Conservation (phyloP, 805 yeast genomes). For the Naumovozyma baii region DNA sequence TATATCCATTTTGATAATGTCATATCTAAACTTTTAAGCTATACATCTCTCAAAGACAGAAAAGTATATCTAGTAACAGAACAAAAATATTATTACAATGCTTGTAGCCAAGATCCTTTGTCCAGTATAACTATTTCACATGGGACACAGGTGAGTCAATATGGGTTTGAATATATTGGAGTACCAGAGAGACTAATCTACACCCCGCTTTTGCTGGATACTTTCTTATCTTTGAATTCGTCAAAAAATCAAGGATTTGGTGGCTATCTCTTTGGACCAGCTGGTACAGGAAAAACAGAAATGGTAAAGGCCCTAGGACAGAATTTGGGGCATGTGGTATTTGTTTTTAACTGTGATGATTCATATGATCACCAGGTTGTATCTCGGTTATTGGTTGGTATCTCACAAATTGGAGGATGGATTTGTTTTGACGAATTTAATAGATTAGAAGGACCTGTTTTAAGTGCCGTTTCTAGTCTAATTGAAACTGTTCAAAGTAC, state of each 20-base stretch:
- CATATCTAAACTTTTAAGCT: constrained; percentile 12
- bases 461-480: constrained; percentile 80
- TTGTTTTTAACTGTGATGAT: constrained; percentile 89
- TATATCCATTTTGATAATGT: constrained; percentile 48
- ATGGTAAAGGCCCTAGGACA: constrained; percentile 76
- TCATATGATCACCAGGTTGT: constrained; percentile 73
- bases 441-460: constrained; percentile 55
- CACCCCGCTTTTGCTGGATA: constrained; percentile 60
- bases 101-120: constrained; percentile 20
- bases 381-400: constrained; percentile 66
- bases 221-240: constrained; percentile 61
- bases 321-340: constrained; percentile 66
- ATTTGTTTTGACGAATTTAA: constrained; percentile 96
- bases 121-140: constrained; percentile 40
- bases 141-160: constrained; percentile 40
- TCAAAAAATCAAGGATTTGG: constrained; percentile 69
- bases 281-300: constrained; percentile 96
- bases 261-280: constrained; percentile 92
- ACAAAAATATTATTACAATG: constrained; percentile 40
- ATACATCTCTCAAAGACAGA: constrained; percentile 2
- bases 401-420: constrained; percentile 82
- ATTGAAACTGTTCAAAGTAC: constrained; percentile 62
- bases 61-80: constrained; percentile 42
- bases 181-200: constrained; percentile 60
- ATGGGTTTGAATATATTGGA: constrained; percentile 82